Evolutionary conservation across 345 rosid genomes (phyloP).

Genomic region (Physaria fendleri): DNA sequence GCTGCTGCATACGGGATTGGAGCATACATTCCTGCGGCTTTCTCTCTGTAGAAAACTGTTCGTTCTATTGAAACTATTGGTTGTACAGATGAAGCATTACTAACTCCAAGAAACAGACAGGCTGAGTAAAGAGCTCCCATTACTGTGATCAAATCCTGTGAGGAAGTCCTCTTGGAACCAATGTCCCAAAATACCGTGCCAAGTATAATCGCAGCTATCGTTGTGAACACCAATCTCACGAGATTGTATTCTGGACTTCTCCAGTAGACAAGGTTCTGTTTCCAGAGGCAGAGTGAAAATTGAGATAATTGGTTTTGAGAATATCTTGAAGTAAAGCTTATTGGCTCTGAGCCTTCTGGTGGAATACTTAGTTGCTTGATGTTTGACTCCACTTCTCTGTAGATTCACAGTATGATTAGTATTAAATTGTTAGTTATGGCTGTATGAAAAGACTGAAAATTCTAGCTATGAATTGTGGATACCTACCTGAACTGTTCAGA

Average conservation of each 20-base stretch:
- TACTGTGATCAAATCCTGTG: conserved; percentile 50
- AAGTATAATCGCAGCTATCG: conserved; percentile 48
- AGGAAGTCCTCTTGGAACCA: conserved; percentile 55
- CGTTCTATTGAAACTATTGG: conserved; percentile 86
- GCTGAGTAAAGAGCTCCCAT: conserved; percentile 89
- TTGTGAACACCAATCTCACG: conserved; percentile 57
- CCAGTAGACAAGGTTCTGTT: conserved; percentile 90
- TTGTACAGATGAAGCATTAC: conserved; percentile 80
- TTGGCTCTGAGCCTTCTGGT: conserved; percentile 54
- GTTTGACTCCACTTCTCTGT: conserved; percentile 62
- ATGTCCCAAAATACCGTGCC: conserved; percentile 79
- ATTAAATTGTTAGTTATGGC: not conserved
- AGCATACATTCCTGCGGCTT: conserved; percentile 83
- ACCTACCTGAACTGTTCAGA: conserved; percentile 59
- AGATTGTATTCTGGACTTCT: conserved; percentile 86
- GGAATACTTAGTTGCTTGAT: conserved; percentile 51
- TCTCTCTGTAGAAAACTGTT: conserved; percentile 88
- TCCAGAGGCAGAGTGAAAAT: conserved; percentile 61
- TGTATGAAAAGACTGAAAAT: not conserved
- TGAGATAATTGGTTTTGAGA: conserved; percentile 49
- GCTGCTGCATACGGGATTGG: conserved; percentile 74
- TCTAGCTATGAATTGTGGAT: not conserved
- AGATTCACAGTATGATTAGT: conserved; percentile 1
- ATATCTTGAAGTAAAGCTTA: conserved; percentile 49
- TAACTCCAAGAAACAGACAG: conserved; percentile 80